Evolutionary conservation across 345 rosid species (phyloP), one percentile per base, ranked within the genome.

Genomic region (Balakata baccata): DNA sequence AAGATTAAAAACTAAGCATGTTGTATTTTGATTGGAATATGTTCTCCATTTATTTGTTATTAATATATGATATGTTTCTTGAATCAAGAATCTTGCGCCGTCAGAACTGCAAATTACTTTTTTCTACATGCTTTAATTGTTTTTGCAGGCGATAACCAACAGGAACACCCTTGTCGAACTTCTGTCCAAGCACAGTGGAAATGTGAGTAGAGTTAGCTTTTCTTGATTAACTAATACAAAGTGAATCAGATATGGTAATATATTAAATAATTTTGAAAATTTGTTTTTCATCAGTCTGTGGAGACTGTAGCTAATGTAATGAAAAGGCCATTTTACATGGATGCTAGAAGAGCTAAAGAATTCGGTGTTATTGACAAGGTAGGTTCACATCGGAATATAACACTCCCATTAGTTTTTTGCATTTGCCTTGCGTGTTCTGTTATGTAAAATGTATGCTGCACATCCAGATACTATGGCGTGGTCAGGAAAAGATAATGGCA

Each of bases 331-430:
- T 88, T 65, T 82, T 85, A 84, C 74, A 89, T 94, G 97, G 92
- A 92, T 78, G 77, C 92, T 16, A 79, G 56, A 37, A 85, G 71
- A 84, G 98, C 97, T 66, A 84, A 80, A 80, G 95, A 90, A 74
- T 94, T 90, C 77, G 98, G 98, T 41, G 95, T 90, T 77, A 81
- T 92, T 75, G 98, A 92, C 83, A 86, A 78, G 85, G 97, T 94
- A 74, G 76, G 85, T 69, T 46, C 69, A 51, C 37, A 34, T 69
- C 34, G 54, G 23, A 37, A 52, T 37, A 10, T 29, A 52, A 9
- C 17, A 11, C 29, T 18, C 6, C 6, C 6, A 34, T 50, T 29
- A 29, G 7, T 7, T 52, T 50, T 11, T 13, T 12, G 11, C 29
- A 23, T 45, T 7, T 50, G 37, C 4, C 16, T 69, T 39, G 6